Evolutionary conservation across 257 asterid species (phyloP).

Genomic region (Cordia subcordata): DNA sequence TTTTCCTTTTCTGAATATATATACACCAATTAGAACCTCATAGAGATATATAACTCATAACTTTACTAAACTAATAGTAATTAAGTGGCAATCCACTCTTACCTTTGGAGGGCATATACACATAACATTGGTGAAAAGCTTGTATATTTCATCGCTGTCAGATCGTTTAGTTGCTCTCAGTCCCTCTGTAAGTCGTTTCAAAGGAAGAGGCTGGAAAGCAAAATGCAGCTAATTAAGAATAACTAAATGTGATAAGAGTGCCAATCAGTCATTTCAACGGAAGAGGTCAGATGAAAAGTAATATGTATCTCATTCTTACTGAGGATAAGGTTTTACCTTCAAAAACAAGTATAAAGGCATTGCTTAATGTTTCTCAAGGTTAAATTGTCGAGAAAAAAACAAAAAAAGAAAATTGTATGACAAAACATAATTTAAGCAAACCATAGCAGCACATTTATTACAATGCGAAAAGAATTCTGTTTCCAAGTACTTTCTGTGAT

Average conservation of each 20-base stretch:
- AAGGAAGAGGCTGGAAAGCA: constrained; percentile 75
- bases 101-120: constrained; percentile 75
- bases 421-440: not conserved
- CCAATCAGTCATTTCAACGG: not conserved
- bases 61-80: not conserved
- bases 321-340: not conserved
- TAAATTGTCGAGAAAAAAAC: not conserved
- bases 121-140: constrained; percentile 75
- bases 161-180: constrained; percentile 54
- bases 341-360: not conserved
- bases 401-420: not conserved
- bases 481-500: not conserved
- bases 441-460: no score
- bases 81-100: constrained; percentile 8
- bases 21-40: no score
- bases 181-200: constrained; percentile 82
- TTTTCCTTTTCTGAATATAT: not conserved
- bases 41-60: not conserved
- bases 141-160: constrained; percentile 59
- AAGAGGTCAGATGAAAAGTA: constrained; percentile 1
- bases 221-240: constrained; percentile 2
- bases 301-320: no score
- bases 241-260: not conserved
- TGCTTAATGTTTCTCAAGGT: not conserved
- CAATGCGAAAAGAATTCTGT: not conserved